Evolutionary conservation across 495 filamentous ascomycete species (phyloP), one percentile per base, ranked within the genome.

Genomic region (Xylaria flabelliformis): DNA sequence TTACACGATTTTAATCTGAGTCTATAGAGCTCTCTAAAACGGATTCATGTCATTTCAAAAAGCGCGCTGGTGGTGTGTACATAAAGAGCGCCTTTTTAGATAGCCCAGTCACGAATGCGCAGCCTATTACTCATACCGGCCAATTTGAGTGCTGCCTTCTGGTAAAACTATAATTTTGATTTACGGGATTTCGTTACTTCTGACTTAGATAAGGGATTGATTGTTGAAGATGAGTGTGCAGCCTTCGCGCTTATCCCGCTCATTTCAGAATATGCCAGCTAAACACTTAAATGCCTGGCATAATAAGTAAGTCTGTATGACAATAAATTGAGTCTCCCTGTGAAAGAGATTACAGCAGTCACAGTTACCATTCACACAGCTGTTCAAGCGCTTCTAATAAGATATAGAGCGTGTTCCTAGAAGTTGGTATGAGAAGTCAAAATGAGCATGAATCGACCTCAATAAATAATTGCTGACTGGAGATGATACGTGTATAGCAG

Each of bases 1-100:
- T 86, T 74, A 86, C 86, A 56, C 83, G 90, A 13, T 92, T 92
- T 73, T 92, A 81, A 76, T 21, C 36, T 56, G 19, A 36, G 39
- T 46, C 26, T 58, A n/a, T 19, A 21, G 2, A 34, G 7, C n/a
- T 4, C 26, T 21, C 6, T 51, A 2, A 42, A 2, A n/a, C 8
- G 39, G n/a, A 24, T 44, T 13, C 13, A 63, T 15, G 19, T 44
- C 7, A 39, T 19, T 34, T 13, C 5, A 36, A 58, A 17, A 39
- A 21, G n/a, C n/a, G n/a, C n/a, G 39, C 7, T 6, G 5, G 32
- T n/a, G 17, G 32, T 15, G 17, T 36, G 56, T 21, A 61, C 19
- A 36, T n/a, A 12, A 19, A 46, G 8, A 48, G 15, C 4, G 46
- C 8, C 63, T n/a, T 3, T 41, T 50, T 15, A 34, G 15, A 34